A percentile compares a stretch with the other conserved stretches of the same genome.
Evolutionary conservation across 2,329 filamentous ascomycete genomes (phyloP).

Genomic region (Cryphonectria radicalis): DNA sequence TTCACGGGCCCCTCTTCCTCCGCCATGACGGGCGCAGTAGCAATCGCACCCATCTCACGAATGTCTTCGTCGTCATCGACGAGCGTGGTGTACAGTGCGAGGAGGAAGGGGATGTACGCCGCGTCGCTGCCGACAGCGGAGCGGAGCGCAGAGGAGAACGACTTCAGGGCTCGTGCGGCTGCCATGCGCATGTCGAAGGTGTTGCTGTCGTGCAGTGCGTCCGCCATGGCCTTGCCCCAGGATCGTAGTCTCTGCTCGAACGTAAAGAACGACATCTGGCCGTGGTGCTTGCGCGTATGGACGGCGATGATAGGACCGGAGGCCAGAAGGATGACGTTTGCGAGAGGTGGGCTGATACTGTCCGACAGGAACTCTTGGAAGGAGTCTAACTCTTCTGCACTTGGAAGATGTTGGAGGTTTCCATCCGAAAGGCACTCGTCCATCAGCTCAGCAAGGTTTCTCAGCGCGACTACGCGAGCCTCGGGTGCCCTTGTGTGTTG

Average conservation of each 20-base stretch:
- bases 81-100: conserved; percentile 74
- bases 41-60: conserved; percentile 30
- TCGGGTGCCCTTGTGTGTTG: conserved; percentile 45
- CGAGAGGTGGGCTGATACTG: conserved; percentile 52
- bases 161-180: conserved; percentile 58
- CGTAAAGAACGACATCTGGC: conserved; percentile 24
- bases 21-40: conserved; percentile 15
- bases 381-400: conserved; percentile 41
- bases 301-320: conserved; percentile 53
- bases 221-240: conserved; percentile 57
- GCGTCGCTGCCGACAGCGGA: conserved; percentile 34
- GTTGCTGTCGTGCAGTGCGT: conserved; percentile 53
- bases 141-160: conserved; percentile 48
- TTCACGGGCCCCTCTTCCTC: not conserved
- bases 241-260: conserved; percentile 35
- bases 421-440: conserved; percentile 43
- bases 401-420: conserved; percentile 38
- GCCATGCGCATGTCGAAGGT: conserved; percentile 69
- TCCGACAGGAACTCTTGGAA: conserved; percentile 41
- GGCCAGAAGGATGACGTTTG: conserved; percentile 52
- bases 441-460: conserved; percentile 51
- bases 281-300: conserved; percentile 30
- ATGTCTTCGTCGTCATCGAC: conserved; percentile 94
- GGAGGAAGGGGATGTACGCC: conserved; percentile 58
- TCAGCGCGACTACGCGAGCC: conserved; percentile 51